Percentiles rank a stretch among this genome's conserved stretches.
These are phyloP conservation scores for Umbelopsis vinacea DNA, from an alignment of 192 early-diverging fungal species.

Conservation along the genomic window DNA sequence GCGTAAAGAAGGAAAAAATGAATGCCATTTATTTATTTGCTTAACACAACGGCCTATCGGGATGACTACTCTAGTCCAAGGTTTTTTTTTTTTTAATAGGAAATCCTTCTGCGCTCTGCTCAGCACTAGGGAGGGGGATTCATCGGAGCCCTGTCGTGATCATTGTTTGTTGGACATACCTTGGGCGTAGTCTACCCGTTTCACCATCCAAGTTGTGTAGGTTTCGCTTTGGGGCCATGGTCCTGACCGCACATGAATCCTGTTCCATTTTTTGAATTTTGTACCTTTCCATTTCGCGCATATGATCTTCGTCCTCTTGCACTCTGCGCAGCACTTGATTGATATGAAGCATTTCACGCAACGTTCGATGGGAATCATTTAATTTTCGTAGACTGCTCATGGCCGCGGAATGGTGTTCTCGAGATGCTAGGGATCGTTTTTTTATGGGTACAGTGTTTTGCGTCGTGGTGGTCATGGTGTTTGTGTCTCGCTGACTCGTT, in stretches of 20 bases:
- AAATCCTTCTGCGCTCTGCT: too few species aligned
- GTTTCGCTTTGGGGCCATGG: neutral
- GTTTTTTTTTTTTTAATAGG: too few species aligned
- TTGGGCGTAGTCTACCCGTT: constrained; percentile 1
- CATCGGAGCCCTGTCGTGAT: neutral
- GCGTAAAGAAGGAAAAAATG: too few species aligned
- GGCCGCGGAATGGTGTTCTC: neutral
- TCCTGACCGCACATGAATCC: neutral
- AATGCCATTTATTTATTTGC: too few species aligned
- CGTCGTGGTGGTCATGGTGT: neutral
- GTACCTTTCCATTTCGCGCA: constrained; percentile 15
- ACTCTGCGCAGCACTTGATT: neutral
- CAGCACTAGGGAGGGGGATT: too few species aligned
- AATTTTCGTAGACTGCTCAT: constrained; percentile 7
- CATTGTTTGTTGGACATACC: constrained; percentile 17
- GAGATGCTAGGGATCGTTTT: neutral
- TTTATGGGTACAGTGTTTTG: neutral
- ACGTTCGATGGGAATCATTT: neutral
- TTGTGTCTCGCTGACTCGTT: neutral
- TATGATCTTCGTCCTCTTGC: neutral
- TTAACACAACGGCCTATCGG: too few species aligned
- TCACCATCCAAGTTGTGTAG: neutral
- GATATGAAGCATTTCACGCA: neutral
- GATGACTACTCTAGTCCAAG: too few species aligned
- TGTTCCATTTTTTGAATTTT: constrained; percentile 15